Base-by-base conservation (phyloP, 768 basidiomycete species). In the Agrocybe pediades region DNA sequence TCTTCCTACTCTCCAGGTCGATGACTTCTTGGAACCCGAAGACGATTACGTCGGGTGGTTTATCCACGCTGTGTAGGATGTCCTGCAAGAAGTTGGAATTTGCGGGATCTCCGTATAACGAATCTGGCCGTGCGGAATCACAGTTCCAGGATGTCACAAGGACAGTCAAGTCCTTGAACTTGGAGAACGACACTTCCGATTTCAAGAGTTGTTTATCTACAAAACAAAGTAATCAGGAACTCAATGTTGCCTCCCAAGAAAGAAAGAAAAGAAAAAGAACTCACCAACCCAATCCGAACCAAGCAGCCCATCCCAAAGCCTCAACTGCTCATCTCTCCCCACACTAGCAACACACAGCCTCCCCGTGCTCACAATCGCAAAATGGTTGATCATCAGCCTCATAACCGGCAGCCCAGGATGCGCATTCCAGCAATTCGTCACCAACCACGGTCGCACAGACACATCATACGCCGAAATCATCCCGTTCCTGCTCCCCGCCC, bases 11-110 rank as follows among this genome's bases (percentile, higher is more conserved):
- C 61, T 97, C 95, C n/a, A 99, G 82, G 65, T 97, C 94, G 55
- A 99, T 92, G 33, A 98, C 82, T 71, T 98, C 96, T 69, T 99
- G 96, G 69, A 98, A 89, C 1, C 95, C 95, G 62, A 99, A 96
- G 3, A 86, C 82, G 58, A 99, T 88, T 61, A 98, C 87, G 58
- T 98, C 95, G 1, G 73, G 73, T 2, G 96, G 91, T 27, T 71
- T 64, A 11, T 90, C 85, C 30, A 88, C 85, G 62, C 86, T 90
- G 3, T 69, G 75, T 9, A 98, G 75, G 2, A 82, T 84, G 19
- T 92, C 81, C n/a, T 81, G 74, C n/a, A 99, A 73, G 75, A 98
- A 95, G 52, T 76, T 81, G 53, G 82, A 71, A 66, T 95, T 98
- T n/a, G 81, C 84, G 2, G 77, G 63, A n/a, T 82, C 80, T 19